Evolutionary conservation across 192 early-diverging fungal species (phyloP), one percentile per base, ranked within the genome.

Genomic region (Backusella mclennaniae): DNA sequence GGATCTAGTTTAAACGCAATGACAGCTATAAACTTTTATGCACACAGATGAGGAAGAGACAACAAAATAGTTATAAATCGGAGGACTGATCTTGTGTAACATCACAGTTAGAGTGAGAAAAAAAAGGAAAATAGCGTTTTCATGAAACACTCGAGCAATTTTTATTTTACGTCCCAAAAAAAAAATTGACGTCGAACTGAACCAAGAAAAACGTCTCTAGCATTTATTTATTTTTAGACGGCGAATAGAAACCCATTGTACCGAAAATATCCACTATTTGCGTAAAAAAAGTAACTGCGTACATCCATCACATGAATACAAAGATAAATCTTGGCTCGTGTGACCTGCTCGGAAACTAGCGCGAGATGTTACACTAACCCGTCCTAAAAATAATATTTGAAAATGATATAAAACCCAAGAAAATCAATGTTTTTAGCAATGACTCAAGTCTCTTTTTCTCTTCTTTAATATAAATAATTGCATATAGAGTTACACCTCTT

Each of bases 231-330:
- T 69, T 38, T 69, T 63, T 63, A 63, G 56, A 63, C 23, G 56
- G 68, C 68, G 68, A 69, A 69, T 69, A 69, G 38, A 67, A 69
- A 69, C 21, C 11, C 36, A 41, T 5, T 23, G 19, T 69, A 39
- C 38, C 68, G 56, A 63, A 63, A 63, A 63, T 69, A 23, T 19
- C 38, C 4, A 35, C n/a, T 38, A 35, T 36, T 15, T 67, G 67
- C 35, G 67, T 68, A 68, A 68, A 68, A 68, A 68, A 36, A 68
- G 31, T 6, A 69, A 69, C 35, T 69, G 68, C 68, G 68, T 36
- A 38, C 21, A 69, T 69, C 21, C 68, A 35, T 69, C 68, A 69
- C n/a, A 69, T 69, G 68, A 69, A 69, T 69, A 39, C 38, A n/a
- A 36, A 38, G 38, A 69, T 39, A 69, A 38, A 69, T 9, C 38